These are phyloP conservation scores for Salix suchowensis DNA, from an alignment of 345 rosid genomes.

Conservation along the genomic window DNA sequence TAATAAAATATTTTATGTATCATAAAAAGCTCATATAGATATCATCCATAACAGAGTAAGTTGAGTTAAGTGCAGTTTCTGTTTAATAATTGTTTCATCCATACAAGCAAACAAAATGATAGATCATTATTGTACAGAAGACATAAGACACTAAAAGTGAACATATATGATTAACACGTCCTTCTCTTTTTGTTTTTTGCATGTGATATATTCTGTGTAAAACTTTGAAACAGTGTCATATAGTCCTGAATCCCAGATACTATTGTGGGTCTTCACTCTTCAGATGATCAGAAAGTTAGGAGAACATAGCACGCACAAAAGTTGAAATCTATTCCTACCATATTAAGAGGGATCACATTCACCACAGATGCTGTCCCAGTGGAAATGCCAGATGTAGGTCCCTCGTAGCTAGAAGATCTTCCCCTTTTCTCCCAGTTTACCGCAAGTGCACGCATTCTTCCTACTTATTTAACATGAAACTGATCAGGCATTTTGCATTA, in stretches of 20 bases:
- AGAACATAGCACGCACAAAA: neutral
- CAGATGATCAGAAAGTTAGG: neutral
- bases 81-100: neutral
- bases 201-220: neutral
- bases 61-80: neutral
- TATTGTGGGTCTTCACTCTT: neutral
- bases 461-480: constrained; percentile 32
- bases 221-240: neutral
- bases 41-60: neutral
- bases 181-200: neutral
- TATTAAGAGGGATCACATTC: constrained; percentile 43
- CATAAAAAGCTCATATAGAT: neutral
- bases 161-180: neutral
- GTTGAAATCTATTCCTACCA: constrained; percentile 35
- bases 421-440: constrained; percentile 78
- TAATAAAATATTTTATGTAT: neutral
- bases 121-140: neutral
- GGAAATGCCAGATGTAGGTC: constrained; percentile 40
- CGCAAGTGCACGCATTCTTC: constrained; percentile 56
- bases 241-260: neutral
- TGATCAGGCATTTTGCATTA: constrained; percentile 9
- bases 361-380: constrained; percentile 37
- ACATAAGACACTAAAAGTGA: neutral
- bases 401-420: constrained; percentile 51
- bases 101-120: neutral